phyloP scores from a whole-genome alignment of 345 rosid genomes.

The Geranium rotundifolium region DNA sequence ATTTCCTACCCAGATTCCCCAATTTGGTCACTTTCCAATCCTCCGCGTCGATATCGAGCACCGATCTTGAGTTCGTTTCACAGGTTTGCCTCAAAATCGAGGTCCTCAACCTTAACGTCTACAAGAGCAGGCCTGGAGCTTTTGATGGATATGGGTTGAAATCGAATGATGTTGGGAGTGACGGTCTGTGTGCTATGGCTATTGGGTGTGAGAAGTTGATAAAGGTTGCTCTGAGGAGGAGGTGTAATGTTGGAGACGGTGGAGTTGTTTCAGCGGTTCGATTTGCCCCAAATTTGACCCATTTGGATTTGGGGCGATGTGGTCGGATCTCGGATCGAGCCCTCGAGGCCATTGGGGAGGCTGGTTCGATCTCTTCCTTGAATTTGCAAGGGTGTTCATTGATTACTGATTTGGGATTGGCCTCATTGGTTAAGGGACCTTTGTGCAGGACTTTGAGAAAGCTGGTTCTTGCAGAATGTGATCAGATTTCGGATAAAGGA shows the following conservation, averaged over 20 bases:
- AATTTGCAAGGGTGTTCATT: constrained; percentile 29
- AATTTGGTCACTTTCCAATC: constrained; percentile 19
- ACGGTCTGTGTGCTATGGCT: constrained; percentile 11
- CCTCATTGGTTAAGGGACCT: constrained; percentile 21
- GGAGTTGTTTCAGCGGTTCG: constrained; percentile 22
- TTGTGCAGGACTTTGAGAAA: constrained; percentile 21
- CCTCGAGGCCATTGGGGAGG: constrained; percentile 17
- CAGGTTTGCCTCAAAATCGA: constrained; percentile 23
- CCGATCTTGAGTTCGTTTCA: constrained; percentile 26
- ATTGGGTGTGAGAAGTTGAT: constrained; percentile 18
- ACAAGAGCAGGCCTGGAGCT: constrained; percentile 1
- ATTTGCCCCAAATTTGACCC: constrained; percentile 14
- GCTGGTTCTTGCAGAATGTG: constrained; percentile 31
- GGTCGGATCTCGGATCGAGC: constrained; percentile 25
- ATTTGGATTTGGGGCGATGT: constrained; percentile 33
- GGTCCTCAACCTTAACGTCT: constrained; percentile 19
- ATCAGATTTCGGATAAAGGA: constrained; percentile 27
- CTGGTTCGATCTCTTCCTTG: constrained; percentile 16
- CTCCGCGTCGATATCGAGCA: constrained; percentile 3
- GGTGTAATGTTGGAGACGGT: constrained; percentile 19
- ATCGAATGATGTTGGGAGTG: not conserved
- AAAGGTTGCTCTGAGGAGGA: constrained; percentile 23
- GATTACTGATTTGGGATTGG: constrained; percentile 28
- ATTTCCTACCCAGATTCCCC: constrained; percentile 37
- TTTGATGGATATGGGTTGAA: not conserved